Conservation (phyloP, 1,139 yeast genomes). For the Komagataea norvegica region DNA sequence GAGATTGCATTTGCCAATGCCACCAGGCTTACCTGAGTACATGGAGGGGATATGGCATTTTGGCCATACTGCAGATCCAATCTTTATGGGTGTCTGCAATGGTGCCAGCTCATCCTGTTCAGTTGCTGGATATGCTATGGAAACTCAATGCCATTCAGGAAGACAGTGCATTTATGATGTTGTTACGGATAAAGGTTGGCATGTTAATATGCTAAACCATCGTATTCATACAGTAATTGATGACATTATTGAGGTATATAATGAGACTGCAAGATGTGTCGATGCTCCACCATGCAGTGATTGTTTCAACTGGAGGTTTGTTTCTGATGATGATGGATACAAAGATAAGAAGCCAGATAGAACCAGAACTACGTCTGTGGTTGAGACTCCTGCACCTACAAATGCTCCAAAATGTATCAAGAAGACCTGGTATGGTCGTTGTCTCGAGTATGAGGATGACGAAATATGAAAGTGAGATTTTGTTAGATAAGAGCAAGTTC, state of each 20-base stretch:
- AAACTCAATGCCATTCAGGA: conserved; percentile 92
- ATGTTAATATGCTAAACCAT: conserved; percentile 81
- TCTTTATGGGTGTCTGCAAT: conserved; percentile 93
- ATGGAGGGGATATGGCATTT: conserved; percentile 89
- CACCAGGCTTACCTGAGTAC: conserved; percentile 82
- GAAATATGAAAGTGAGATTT: background rate
- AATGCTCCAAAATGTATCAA: conserved; percentile 22
- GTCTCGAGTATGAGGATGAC: conserved; percentile 18
- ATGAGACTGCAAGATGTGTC: conserved; percentile 70
- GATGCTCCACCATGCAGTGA: conserved; percentile 80
- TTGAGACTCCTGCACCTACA: conserved; percentile 21
- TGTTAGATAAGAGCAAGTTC: no score
- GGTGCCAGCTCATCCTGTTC: conserved; percentile 92
- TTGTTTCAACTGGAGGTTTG: conserved; percentile 88
- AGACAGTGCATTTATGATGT: conserved; percentile 85
- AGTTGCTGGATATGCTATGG: conserved; percentile 96
- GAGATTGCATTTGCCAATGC: conserved; percentile 84
- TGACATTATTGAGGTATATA: conserved; percentile 66
- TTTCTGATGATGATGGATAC: conserved; percentile 35
- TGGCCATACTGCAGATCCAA: conserved; percentile 97
- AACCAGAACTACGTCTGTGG: conserved; percentile 14
- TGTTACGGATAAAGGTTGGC: conserved; percentile 88
- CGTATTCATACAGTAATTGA: conserved; percentile 90
- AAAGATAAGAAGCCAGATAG: conserved; percentile 17
- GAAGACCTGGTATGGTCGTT: conserved; percentile 28